Base-by-base conservation (phyloP, 139 green algal genomes). In the Gonium pectorale region DNA sequence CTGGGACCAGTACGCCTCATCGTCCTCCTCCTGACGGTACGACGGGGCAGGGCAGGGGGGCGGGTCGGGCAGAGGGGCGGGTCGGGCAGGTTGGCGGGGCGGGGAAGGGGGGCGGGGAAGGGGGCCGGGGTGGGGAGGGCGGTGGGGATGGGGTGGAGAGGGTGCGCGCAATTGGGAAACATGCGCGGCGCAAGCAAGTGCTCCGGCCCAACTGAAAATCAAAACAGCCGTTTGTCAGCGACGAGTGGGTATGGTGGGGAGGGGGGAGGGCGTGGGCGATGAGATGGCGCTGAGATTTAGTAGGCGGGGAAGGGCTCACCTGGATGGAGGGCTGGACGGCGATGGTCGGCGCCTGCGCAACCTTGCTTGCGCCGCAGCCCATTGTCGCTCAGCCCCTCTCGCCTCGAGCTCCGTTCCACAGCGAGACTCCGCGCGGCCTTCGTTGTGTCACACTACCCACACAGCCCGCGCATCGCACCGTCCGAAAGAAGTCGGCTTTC, bases 1-100 rank as follows among this genome's bases (percentile, higher is more conserved):
- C 41, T 72, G 59, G 56, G 71, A 41, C 75, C 75, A 82, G 38
- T 56, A 60, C 2, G 59, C 59, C 59, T 82, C 75, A 44, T 82
- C 75, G 38, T 82, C 75, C 31, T 82, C 75, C 2, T 72, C 75
- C 75, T 82, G 75, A 5, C 49, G 17, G 17, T 56, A 56, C 1
- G 5, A 11, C 31, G 13, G 13, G 62, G 59, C 59, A 29, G 24
- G 59, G 59, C 3, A 27, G 59, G 59, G 49, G 17, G 17, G 49
- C 13, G 17, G 49, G 13, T 13, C 49, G 13, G 49, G 49, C 13
- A 17, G 13, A 26, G 13, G 49, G 17, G 13, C 13, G 27, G 5
- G 5, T 26, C 31, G 13, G 13, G 62, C 62, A 38, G 1, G 13
- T 21, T 29, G 62, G 59, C 59, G 29, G 24, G 59, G 59, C 3